These are phyloP conservation scores for Hymenoscyphus albidus DNA, from an alignment of 2,329 filamentous ascomycete species.

Conservation along the genomic window DNA sequence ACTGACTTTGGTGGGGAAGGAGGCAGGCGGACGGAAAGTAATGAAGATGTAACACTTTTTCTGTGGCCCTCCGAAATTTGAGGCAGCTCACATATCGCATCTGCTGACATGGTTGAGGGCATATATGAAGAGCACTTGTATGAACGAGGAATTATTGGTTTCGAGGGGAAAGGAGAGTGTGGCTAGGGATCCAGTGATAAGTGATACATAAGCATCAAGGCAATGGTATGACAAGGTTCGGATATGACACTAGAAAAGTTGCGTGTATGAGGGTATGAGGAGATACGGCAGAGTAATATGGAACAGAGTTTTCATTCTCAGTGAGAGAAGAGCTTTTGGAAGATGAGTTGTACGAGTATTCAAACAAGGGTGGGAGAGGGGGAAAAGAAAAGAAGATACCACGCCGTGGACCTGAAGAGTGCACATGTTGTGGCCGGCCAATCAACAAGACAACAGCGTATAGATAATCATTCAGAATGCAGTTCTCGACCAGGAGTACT, in stretches of 20 bases:
- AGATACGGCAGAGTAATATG: not conserved
- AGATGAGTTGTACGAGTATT: too few relatives aligned
- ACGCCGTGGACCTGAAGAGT: too few relatives aligned
- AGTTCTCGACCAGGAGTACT: not conserved
- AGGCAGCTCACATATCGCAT: constrained; percentile 9
- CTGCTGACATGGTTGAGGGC: constrained; percentile 10
- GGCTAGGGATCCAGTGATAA: not conserved
- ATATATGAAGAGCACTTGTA: constrained; percentile 4
- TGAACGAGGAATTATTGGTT: not conserved
- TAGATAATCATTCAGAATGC: not conserved
- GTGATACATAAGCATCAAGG: not conserved
- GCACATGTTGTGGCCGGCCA: too few relatives aligned
- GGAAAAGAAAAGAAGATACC: too few relatives aligned
- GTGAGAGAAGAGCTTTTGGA: not conserved
- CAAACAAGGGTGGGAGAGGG: too few relatives aligned
- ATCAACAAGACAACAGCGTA: not conserved
- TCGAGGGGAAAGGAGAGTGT: not conserved
- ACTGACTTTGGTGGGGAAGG: constrained; percentile 33
- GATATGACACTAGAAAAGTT: not conserved
- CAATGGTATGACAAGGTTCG: not conserved
- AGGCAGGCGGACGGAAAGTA: constrained; percentile 19
- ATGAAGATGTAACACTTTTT: constrained; percentile 2
- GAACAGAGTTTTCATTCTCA: not conserved
- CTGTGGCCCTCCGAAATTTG: not conserved
- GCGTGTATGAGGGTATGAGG: not conserved